phyloP scores from a whole-genome alignment of 2,329 filamentous ascomycete species.

The Botrytis paeoniae region DNA sequence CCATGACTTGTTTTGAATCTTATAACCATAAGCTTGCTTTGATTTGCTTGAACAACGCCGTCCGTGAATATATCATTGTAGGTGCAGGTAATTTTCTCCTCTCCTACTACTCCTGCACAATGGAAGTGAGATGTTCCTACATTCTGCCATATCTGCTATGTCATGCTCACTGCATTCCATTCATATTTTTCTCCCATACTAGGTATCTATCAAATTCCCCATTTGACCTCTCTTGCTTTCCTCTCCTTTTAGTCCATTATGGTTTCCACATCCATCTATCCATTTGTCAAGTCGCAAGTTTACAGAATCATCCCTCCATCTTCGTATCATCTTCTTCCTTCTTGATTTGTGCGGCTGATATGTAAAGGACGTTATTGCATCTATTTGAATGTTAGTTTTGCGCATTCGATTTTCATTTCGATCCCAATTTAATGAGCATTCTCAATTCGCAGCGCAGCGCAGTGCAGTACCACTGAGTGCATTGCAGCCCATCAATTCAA shows the following conservation, averaged over 20 bases:
- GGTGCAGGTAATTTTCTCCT: constrained; percentile 10
- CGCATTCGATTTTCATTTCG: not conserved
- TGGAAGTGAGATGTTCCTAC: not conserved
- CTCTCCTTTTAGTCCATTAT: not conserved
- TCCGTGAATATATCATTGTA: constrained; percentile 29
- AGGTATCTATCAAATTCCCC: constrained; percentile 7
- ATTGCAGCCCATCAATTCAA: not conserved
- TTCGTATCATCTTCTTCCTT: constrained; percentile 51
- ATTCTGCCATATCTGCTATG: not conserved
- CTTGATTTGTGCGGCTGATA: constrained; percentile 57
- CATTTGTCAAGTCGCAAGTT: not conserved
- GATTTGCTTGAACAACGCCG: constrained; percentile 33
- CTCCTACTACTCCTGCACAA: not conserved
- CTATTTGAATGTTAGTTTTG: constrained; percentile 43
- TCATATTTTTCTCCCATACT: not conserved
- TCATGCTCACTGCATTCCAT: not conserved
- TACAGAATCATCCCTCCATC: constrained; percentile 49
- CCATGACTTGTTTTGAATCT: constrained; percentile 1
- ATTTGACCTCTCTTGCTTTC: not conserved
- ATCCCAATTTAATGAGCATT: not conserved
- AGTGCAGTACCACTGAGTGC: not conserved
- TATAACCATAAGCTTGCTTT: constrained; percentile 23
- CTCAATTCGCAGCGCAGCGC: not conserved
- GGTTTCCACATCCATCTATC: constrained; percentile 17
- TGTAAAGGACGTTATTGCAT: constrained; percentile 98